Percentiles rank a stretch among this genome's conserved stretches.
These are phyloP conservation scores for Collybia sordida DNA, from an alignment of 768 basidiomycete genomes.

Conservation along the genomic window DNA sequence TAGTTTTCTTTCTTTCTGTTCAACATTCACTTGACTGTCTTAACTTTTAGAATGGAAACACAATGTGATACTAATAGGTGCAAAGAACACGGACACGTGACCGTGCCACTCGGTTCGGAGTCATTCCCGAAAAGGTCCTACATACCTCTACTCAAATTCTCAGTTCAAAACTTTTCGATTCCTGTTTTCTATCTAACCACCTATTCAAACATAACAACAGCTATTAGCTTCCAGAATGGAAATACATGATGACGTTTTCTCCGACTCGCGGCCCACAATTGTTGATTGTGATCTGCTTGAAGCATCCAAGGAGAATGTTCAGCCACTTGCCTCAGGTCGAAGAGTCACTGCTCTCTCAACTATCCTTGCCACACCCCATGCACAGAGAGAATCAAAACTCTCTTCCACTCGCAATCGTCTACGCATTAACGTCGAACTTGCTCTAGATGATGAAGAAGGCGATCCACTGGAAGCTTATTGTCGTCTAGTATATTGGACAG, in stretches of 20 bases:
- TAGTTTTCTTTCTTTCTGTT: too few relatives aligned
- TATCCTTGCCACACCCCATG: constrained; percentile 74
- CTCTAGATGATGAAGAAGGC: constrained; percentile 78
- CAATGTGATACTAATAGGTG: too few relatives aligned
- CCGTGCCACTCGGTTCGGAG: too few relatives aligned
- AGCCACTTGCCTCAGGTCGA: constrained; percentile 77
- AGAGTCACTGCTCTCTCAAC: constrained; percentile 76
- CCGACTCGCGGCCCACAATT: constrained; percentile 42
- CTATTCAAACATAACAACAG: too few relatives aligned
- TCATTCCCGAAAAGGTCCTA: too few relatives aligned
- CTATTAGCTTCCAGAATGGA: constrained; percentile 16
- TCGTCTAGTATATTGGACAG: constrained; percentile 85
- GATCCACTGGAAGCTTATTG: constrained; percentile 88
- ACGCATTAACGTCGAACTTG: constrained; percentile 70
- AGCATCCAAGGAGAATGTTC: constrained; percentile 85
- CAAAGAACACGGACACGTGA: too few relatives aligned
- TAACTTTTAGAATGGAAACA: too few relatives aligned
- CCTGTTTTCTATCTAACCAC: too few relatives aligned
- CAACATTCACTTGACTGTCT: too few relatives aligned
- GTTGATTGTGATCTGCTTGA: constrained; percentile 83
- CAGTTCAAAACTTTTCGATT: too few relatives aligned
- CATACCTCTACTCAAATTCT: too few relatives aligned
- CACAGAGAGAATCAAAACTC: constrained; percentile 70
- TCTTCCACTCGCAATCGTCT: constrained; percentile 63
- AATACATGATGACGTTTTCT: constrained; percentile 41